Base-by-base conservation (phyloP, 345 rosid species). In the Ailanthus altissimus region DNA sequence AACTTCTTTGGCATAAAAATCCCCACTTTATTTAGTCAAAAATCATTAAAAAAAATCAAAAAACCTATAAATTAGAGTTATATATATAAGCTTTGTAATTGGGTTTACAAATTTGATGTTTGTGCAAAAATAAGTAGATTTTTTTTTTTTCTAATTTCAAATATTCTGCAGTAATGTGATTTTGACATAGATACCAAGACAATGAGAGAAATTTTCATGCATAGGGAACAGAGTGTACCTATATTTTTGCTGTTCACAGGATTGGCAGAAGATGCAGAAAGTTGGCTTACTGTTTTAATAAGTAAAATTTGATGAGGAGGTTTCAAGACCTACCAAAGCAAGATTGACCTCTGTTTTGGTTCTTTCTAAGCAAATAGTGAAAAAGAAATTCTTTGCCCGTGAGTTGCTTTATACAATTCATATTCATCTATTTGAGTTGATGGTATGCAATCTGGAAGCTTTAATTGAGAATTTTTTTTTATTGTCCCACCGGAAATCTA, bases 381-480 rank as follows among this genome's bases (percentile, higher is more conserved):
- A 16, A 50, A 43, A 20, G 7, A 59, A 40, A 58, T 73, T 73
- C 42, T 28, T 20, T 57, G 9, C 76, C 68, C 76, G 57, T 73
- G 76, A 59, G 32, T 20, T 16, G 20, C 76, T 70, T 67, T 40
- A 10, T 20, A 20, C 47, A 38, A 32, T 32, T 32, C 38, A 32
- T 32, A 32, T 36, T 50, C 1, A n/a, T 21, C 53, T 11, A 53
- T 21, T 32, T 1, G 11, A 67, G 2, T 14, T 45, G 46, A 53
- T 53, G 62, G 62, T n/a, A 53, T 53, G 36, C n/a, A 53, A 20
- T 26, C 49, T 54, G 25, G 58, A 69, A 49, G 23, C 46, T 12
- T 51, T 6, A 20, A 23, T 32, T 32, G 12, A 20, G 18, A 36
- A 38, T 53, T 53, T 70, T 53, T 70, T 36, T 12, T 43, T 3